Percentiles rank a stretch among this genome's conserved stretches.
phyloP scores from a whole-genome alignment of 441 rosid genomes.

The Gossypium davidsonii region DNA sequence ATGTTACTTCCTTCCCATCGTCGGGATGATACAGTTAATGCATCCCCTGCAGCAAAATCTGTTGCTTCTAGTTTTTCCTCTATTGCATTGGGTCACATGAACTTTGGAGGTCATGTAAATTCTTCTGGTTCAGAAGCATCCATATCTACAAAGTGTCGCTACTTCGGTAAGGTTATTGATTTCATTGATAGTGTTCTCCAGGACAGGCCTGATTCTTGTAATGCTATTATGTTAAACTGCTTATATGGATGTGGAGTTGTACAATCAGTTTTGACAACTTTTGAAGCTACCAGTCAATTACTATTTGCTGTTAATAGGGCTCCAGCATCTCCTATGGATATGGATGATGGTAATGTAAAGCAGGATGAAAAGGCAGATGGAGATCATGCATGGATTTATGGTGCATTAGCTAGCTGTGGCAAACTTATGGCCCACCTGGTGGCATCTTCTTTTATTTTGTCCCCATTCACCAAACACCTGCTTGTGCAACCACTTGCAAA shows the following conservation, averaged over 20 bases:
- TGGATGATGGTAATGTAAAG: conserved; percentile 66
- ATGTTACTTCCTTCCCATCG: conserved; percentile 94
- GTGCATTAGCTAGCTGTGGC: conserved; percentile 88
- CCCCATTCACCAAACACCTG: conserved; percentile 84
- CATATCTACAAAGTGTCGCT: conserved; percentile 81
- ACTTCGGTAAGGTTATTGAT: conserved; percentile 89
- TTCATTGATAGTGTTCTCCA: conserved; percentile 82
- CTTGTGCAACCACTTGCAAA: conserved; percentile 71
- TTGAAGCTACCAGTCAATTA: conserved; percentile 92
- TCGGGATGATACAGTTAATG: conserved; percentile 85
- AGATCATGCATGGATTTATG: conserved; percentile 84
- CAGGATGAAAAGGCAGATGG: conserved; percentile 62
- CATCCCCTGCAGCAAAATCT: conserved; percentile 76
- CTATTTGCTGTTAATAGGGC: conserved; percentile 64
- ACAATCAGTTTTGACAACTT: conserved; percentile 82
- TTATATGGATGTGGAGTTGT: conserved; percentile 77
- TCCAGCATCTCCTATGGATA: conserved; percentile 87
- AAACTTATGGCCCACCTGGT: conserved; percentile 96
- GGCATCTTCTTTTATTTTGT: conserved; percentile 82
- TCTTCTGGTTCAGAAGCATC: conserved; percentile 56
- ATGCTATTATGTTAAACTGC: conserved; percentile 82
- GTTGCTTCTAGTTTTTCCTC: conserved; percentile 83
- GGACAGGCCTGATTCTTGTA: conserved; percentile 91
- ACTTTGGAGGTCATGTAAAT: conserved; percentile 62
- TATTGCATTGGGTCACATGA: conserved; percentile 73